Percentiles rank a stretch among this genome's conserved stretches.
Evolutionary conservation across 352 stramenopile genomes (phyloP).

Genomic region (Globisporangium nunn): DNA sequence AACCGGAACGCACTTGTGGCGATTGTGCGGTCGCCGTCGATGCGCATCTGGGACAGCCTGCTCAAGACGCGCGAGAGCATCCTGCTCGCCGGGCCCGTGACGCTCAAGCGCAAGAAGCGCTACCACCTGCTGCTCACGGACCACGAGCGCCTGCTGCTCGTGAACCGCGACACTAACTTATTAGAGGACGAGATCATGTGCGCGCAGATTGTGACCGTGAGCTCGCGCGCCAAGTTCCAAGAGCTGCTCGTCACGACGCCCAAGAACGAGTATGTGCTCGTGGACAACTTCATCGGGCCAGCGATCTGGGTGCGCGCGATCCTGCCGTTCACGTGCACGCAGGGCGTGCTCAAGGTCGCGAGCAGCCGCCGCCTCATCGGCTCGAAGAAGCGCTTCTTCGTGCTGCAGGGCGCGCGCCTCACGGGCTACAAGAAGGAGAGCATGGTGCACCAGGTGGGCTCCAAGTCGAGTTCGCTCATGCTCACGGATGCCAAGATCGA

Average conservation of each 20-base stretch:
- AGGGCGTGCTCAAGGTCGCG: conserved; percentile 74
- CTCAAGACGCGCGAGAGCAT: conserved; percentile 82
- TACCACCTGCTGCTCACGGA: conserved; percentile 81
- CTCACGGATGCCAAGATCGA: conserved; percentile 62
- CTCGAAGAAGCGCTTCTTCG: conserved; percentile 84
- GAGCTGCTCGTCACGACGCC: conserved; percentile 67
- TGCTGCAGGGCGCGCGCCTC: conserved; percentile 50
- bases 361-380: conserved; percentile 72
- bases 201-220: conserved; percentile 82
- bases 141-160: conserved; percentile 79
- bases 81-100: conserved; percentile 68
- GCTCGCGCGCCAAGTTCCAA: conserved; percentile 67
- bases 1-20: conserved; percentile 81
- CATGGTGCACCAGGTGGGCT: conserved; percentile 61
- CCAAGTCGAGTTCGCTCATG: conserved; percentile 65
- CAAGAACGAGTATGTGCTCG: conserved; percentile 73
- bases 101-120: conserved; percentile 78
- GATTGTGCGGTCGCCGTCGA: conserved; percentile 73
- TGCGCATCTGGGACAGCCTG: conserved; percentile 78
- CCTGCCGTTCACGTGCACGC: conserved; percentile 80
- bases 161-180: conserved; percentile 87
- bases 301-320: conserved; percentile 83
- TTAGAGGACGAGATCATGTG: conserved; percentile 87
- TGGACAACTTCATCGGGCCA: conserved; percentile 82
- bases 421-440: conserved; percentile 75